Base-by-base conservation (phyloP, 768 basidiomycete species). In the Suillus hirtellus region DNA sequence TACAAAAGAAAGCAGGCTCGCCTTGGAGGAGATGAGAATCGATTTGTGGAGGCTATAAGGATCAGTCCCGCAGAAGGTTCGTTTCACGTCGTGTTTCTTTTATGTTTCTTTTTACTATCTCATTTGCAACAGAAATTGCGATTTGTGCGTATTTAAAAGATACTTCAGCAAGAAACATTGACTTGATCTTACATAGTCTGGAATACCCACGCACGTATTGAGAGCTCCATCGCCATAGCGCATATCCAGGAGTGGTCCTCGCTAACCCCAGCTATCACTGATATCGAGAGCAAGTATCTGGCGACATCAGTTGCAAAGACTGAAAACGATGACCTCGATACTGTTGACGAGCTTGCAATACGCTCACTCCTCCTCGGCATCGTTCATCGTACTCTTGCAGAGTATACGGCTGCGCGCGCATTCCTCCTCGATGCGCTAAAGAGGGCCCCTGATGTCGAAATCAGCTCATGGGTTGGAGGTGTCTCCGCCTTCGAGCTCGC, bases 41-140 rank as follows among this genome's bases (percentile, higher is more conserved):
- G 77, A 34, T 92, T 77, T 65, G 82, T 81, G 0, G 77, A 86
- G 47, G 78, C 79, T 6, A 84, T 92, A 42, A 83, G 77, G 64
- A 87, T 93, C 34, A 89, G 84, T 70, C 81, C 86, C 8, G 88
- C 89, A 2, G 90, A 93, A 74, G 89, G 89, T 87, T 62, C 9
- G 80, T 71, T 35, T 27, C 40, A n/a, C 24, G n/a, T 50, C 35
- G 44, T 47, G 11, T 2, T 43, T 49, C 44, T 60, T 40, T 58
- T 34, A 12, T 37, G 12, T n/a, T 42, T 54, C n/a, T n/a, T 27
- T 52, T 67, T 64, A 71, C 60, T 3, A 49, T 27, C 24, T 40
- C 12, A 38, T 59, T 38, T n/a, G 34, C 50, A 46, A 1, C 64
- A 89, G 92, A 93, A 71, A 79, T 93, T 35, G 87, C 77, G 2